Evolutionary conservation across 257 asterid species (phyloP).

Genomic region (Anisodus tanguticus): DNA sequence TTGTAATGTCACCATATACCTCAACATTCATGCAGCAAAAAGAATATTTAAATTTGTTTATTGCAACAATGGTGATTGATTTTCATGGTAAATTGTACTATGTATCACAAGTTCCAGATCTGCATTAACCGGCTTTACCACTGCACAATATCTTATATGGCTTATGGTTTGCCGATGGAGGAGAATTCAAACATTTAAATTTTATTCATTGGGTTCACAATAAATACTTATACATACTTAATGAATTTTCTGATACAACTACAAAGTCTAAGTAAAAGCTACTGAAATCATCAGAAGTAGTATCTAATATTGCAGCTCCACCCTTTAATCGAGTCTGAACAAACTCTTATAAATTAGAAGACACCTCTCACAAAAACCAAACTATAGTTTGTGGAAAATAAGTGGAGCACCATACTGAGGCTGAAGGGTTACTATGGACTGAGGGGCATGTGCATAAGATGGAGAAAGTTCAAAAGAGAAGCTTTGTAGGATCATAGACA

Average conservation of each 20-base stretch:
- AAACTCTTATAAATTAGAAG: background rate
- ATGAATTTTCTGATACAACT: no score
- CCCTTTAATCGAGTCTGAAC: background rate
- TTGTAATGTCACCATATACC: background rate
- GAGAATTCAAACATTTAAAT: no score
- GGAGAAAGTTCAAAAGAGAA: slow-evolving; percentile 42
- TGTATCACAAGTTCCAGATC: background rate
- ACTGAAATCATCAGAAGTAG: no score
- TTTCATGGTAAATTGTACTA: background rate
- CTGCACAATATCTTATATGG: background rate
- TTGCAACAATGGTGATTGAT: background rate
- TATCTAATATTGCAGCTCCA: no score
- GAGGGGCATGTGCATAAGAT: slow-evolving; percentile 46
- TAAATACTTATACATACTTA: no score
- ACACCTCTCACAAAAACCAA: background rate
- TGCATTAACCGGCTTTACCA: background rate
- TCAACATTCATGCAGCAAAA: background rate
- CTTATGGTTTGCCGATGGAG: background rate
- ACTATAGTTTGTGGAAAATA: slow-evolving; percentile 35
- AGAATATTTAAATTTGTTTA: background rate
- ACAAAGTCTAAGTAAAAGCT: no score
- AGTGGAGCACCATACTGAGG: slow-evolving; percentile 46
- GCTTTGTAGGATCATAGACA: slow-evolving; percentile 43
- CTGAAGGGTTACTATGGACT: slow-evolving; percentile 27
- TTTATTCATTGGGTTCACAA: no score